phyloP scores from a whole-genome alignment of 768 basidiomycete species.

The Tricholoma flavovirens region DNA sequence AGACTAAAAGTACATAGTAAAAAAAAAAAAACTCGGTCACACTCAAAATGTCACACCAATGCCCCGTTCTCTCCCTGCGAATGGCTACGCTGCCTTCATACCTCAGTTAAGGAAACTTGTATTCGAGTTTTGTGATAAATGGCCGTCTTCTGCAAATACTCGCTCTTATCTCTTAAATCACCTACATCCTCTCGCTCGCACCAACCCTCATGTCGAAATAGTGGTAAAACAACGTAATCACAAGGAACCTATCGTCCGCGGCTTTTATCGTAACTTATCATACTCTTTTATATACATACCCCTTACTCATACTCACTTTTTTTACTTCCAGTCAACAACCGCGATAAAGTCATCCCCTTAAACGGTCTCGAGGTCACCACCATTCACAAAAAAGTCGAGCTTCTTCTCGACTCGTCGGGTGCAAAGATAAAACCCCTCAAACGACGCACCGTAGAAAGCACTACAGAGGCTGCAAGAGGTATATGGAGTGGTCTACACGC shows the following conservation, averaged over 20 bases:
- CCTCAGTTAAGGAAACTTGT: constrained; percentile 83
- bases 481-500: constrained; percentile 90
- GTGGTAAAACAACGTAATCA: constrained; percentile 73
- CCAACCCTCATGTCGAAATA: constrained; percentile 80
- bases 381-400: constrained; percentile 72
- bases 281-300: constrained; percentile 11
- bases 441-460: constrained; percentile 69
- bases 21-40: no score
- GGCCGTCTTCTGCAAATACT: constrained; percentile 68
- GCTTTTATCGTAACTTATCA: constrained; percentile 64
- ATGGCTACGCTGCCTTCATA: constrained; percentile 69
- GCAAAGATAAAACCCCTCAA: constrained; percentile 80
- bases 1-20: no score
- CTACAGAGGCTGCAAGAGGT: constrained; percentile 75
- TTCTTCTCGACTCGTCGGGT: constrained; percentile 84
- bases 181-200: constrained; percentile 57
- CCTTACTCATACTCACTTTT: background rate
- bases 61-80: constrained; percentile 52
- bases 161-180: constrained; percentile 64
- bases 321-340: constrained; percentile 53
- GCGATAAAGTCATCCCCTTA: constrained; percentile 84
- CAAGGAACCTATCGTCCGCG: constrained; percentile 75
- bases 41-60: no score
- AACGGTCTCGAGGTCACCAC: constrained; percentile 69
- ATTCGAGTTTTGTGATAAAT: constrained; percentile 82